A percentile compares a stretch with the other conserved stretches of the same genome.
Evolutionary conservation across 208 protist species (phyloP).

Genomic region (Leptomonas pyrrhocoris): DNA sequence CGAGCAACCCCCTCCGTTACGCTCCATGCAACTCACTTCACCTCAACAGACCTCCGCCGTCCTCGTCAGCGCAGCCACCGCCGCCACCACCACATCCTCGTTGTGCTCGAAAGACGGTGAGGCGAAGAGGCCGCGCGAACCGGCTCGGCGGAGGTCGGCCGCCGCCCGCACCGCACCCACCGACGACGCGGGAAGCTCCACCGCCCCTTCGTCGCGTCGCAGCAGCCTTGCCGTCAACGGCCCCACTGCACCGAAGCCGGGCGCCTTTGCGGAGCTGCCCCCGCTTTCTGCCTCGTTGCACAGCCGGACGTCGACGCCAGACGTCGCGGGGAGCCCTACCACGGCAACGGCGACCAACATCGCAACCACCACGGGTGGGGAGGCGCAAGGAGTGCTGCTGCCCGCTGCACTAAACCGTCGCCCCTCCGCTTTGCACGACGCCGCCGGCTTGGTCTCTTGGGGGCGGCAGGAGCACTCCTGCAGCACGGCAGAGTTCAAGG

Average conservation of each 20-base stretch:
- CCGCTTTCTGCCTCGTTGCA: constrained; percentile 4
- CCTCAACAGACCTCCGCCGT: neutral
- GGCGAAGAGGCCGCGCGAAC: neutral
- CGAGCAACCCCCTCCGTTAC: neutral
- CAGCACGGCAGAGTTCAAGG: constrained; percentile 2
- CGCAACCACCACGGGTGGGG: neutral
- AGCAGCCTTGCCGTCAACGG: constrained; percentile 5
- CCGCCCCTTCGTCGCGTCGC: constrained; percentile 15
- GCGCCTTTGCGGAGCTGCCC: constrained; percentile 12
- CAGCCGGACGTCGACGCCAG: constrained; percentile 7
- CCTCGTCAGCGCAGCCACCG: neutral
- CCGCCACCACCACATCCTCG: neutral
- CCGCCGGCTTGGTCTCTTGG: neutral
- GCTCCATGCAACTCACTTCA: constrained; percentile 1
- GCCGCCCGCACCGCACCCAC: neutral
- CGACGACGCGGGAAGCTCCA: neutral
- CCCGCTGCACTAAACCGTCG: neutral
- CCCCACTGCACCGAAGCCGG: neutral
- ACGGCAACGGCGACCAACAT: neutral
- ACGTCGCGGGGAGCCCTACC: neutral
- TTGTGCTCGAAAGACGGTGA: neutral
- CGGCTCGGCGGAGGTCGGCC: neutral
- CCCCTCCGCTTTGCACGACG: neutral
- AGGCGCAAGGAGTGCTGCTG: neutral
- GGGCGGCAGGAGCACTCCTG: constrained; percentile 1